phyloP scores from a whole-genome alignment of 805 yeast species.

The Cyberlindnera euphorbiae region DNA sequence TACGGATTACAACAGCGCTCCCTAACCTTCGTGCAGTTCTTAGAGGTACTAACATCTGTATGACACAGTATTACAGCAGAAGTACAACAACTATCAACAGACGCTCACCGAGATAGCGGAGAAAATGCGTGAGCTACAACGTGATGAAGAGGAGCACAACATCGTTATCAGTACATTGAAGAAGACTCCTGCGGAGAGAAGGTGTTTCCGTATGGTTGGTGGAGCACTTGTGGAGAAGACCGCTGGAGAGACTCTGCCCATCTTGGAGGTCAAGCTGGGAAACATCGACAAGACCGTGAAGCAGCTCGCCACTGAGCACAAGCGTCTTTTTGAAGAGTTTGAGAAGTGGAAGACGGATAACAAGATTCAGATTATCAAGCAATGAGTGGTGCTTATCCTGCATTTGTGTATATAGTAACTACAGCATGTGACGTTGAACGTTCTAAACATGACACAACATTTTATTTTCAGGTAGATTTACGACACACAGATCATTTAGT shows the following conservation, averaged over 20 bases:
- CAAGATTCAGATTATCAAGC: conserved; percentile 31
- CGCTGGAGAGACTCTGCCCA: conserved; percentile 69
- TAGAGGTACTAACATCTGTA: conserved; percentile 1
- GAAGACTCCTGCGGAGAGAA: conserved; percentile 52
- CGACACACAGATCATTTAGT: conserved; percentile 11
- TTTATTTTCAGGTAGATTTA: neutral
- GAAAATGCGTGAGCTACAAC: conserved; percentile 43
- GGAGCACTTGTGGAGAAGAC: conserved; percentile 83
- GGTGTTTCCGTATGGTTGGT: conserved; percentile 90
- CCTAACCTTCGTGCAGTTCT: neutral
- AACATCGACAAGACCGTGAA: conserved; percentile 39
- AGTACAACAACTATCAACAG: conserved; percentile 48
- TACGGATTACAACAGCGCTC: too few relatives aligned
- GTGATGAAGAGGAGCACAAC: conserved; percentile 43
- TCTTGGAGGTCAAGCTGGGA: conserved; percentile 49
- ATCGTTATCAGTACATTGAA: conserved; percentile 57
- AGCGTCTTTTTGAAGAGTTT: conserved; percentile 33
- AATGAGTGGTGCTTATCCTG: conserved; percentile 7
- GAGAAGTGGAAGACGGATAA: conserved; percentile 37
- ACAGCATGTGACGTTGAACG: neutral
- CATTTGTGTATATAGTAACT: neutral
- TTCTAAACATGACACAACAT: neutral
- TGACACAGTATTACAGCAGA: conserved; percentile 33
- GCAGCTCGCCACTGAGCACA: conserved; percentile 31
- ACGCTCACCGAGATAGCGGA: conserved; percentile 41